Percentiles rank a stretch among this genome's conserved stretches.
These are phyloP conservation scores for Leccinum boreale DNA, from an alignment of 768 basidiomycete species.

Conservation along the genomic window DNA sequence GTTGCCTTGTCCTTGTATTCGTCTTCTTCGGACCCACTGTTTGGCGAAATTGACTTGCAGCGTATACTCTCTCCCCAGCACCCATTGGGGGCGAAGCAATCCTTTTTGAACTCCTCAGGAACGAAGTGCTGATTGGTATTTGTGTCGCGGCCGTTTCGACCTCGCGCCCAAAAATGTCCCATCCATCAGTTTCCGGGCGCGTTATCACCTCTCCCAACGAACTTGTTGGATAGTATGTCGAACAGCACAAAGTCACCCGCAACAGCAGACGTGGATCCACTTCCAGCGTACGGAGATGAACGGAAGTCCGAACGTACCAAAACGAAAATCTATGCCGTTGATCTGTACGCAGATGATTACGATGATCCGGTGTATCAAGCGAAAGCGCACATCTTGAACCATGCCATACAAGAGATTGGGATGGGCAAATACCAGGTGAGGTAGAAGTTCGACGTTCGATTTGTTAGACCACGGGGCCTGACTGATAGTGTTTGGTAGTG, in stretches of 20 bases:
- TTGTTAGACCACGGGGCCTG: background rate
- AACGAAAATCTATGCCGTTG: constrained; percentile 3
- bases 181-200: background rate
- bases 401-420: constrained; percentile 49
- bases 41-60: constrained; percentile 57
- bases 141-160: background rate
- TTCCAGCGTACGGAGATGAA: background rate
- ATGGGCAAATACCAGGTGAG: constrained; percentile 55
- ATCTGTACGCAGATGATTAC: constrained; percentile 35
- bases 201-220: background rate
- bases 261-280: background rate
- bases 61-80: no score
- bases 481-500: constrained; percentile 25
- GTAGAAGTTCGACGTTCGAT: background rate
- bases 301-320: background rate
- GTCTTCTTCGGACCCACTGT: constrained; percentile 62
- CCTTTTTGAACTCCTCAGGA: no score
- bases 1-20: constrained; percentile 36
- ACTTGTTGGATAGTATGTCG: background rate
- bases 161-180: background rate
- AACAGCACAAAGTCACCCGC: background rate
- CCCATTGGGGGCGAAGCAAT: no score
- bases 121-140: background rate
- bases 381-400: constrained; percentile 46
- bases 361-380: constrained; percentile 47